Evolutionary conservation across 805 yeast genomes (phyloP), one percentile per base, ranked within the genome.

Genomic region (Ogataea pilisensis): DNA sequence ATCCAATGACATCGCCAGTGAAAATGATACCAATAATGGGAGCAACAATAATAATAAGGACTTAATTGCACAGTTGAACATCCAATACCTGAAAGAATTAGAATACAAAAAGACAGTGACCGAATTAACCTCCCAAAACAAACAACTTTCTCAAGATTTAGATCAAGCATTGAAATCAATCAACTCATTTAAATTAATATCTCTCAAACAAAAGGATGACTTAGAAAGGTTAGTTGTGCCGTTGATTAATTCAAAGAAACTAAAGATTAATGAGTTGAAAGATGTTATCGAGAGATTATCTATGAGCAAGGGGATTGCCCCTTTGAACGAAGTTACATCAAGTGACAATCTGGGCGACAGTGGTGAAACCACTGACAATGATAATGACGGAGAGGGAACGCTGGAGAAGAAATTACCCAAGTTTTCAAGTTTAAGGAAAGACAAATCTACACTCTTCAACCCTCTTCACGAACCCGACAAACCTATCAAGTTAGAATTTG

Each of bases 381-480:
- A n/a, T n/a, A n/a, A n/a, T 5, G 43, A 36, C 16, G 35, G 21
- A 13, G 34, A 38, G 4, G 18, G n/a, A n/a, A n/a, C n/a, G n/a
- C n/a, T 11, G n/a, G 22, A 29, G 5, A 24, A 31, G 2, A 21
- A 7, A 28, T 34, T 22, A 17, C 31, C 27, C 2, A 25, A 6
- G 24, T 35, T 27, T 22, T 18, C 38, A 14, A 36, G 38, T 21
- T 14, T 36, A 7, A 28, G 21, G 12, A 29, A 28, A 11, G 34
- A 29, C 21, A 22, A 29, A 29, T 4, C n/a, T 11, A 32, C 27
- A 5, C 24, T 39, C 17, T 20, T 43, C 4, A 35, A 38, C 27
- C 39, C 36, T 14, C 30, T 30, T 22, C 42, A 39, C n/a, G 37
- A 46, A 19, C 57, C 57, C 2, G 41, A 47, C n/a, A 47, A 44